phyloP scores from a whole-genome alignment of 257 asterid species.

The Ajuga chamaepitys region DNA sequence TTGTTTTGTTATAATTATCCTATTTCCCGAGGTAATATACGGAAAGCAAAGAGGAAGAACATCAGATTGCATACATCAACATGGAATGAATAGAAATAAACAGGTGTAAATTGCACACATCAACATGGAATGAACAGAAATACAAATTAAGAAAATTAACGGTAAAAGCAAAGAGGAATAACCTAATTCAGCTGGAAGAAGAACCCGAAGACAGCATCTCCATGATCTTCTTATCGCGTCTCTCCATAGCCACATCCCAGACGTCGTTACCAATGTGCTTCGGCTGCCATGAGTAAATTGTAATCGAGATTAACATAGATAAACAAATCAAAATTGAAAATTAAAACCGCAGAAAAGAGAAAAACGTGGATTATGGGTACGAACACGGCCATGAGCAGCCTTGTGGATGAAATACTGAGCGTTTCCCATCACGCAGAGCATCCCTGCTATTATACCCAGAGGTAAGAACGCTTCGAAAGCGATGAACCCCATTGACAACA shows the following conservation, averaged over 20 bases:
- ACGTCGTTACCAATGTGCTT: constrained; percentile 85
- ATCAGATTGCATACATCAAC: neutral
- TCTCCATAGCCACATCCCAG: constrained; percentile 90
- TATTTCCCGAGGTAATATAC: neutral
- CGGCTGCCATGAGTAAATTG: constrained; percentile 42
- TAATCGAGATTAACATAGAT: neutral
- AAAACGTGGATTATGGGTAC: constrained; percentile 5
- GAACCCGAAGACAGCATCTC: constrained; percentile 52
- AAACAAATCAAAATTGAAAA: neutral
- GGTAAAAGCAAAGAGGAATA: neutral
- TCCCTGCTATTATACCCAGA: constrained; percentile 83
- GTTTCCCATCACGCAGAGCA: constrained; percentile 93
- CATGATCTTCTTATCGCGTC: constrained; percentile 76
- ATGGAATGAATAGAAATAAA: neutral
- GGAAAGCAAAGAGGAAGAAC: neutral
- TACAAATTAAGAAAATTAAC: neutral
- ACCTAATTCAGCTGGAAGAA: constrained; percentile 31
- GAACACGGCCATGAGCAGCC: constrained; percentile 90
- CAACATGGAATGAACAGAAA: constrained; percentile 5
- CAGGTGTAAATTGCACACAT: neutral
- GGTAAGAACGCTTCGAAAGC: constrained; percentile 82
- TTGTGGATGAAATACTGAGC: constrained; percentile 82
- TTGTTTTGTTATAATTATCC: neutral
- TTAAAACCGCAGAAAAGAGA: neutral
- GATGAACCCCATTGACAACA: constrained; percentile 33